Conservation (phyloP, 2,329 filamentous ascomycete genomes). For the Penicillium sp. region DNA sequence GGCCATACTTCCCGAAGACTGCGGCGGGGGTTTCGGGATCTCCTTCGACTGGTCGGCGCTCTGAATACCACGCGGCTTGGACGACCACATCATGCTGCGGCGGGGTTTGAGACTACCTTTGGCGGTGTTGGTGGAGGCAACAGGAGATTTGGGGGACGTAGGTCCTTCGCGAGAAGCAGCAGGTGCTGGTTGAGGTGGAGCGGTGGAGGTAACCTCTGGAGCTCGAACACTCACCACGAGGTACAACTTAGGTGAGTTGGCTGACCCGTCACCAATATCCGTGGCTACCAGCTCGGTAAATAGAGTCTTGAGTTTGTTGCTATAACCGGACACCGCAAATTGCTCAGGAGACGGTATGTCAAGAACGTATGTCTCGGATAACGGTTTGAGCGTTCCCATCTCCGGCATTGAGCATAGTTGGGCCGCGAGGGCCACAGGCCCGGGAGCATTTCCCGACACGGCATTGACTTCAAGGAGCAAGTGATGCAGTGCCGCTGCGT, state of each 20-base stretch:
- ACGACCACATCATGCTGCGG: constrained; percentile 52
- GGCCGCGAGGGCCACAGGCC: constrained; percentile 75
- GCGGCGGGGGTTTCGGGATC: constrained; percentile 32
- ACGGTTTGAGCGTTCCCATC: constrained; percentile 64
- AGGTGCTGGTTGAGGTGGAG: constrained; percentile 33
- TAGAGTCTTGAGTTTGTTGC: constrained; percentile 76
- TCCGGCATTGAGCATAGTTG: constrained; percentile 76
- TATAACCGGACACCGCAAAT: constrained; percentile 67
- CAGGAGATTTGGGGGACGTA: constrained; percentile 31
- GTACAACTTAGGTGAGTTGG: constrained; percentile 73
- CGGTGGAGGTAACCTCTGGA: constrained; percentile 51
- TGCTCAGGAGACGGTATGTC: constrained; percentile 76
- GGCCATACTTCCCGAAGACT: constrained; percentile 38
- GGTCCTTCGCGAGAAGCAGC: constrained; percentile 42
- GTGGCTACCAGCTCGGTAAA: constrained; percentile 83
- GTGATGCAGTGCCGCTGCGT: constrained; percentile 74
- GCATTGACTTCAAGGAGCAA: constrained; percentile 85
- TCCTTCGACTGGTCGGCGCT: constrained; percentile 39
- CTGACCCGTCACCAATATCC: constrained; percentile 69
- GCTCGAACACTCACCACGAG: constrained; percentile 81
- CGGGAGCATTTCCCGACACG: constrained; percentile 76
- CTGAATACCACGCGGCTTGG: constrained; percentile 38
- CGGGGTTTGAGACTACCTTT: constrained; percentile 46
- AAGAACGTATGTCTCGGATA: constrained; percentile 84
- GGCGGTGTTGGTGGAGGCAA: constrained; percentile 35